Evolutionary conservation across 495 filamentous ascomycete species (phyloP).

Genomic region (Paragyromitra xinjiangensis): DNA sequence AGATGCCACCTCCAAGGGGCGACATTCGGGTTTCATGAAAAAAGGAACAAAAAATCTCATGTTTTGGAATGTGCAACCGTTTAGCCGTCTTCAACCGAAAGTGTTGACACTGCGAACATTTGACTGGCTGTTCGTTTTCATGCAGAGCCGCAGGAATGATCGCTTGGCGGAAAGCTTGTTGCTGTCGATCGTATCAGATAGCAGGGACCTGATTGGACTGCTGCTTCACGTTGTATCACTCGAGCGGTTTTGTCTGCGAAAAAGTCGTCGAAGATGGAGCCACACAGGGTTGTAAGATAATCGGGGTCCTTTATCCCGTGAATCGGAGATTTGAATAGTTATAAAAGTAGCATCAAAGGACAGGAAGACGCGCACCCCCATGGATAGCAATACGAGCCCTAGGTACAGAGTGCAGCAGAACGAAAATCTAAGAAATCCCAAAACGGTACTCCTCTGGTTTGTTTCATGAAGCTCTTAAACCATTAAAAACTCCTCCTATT

Average conservation of each 20-base stretch:
- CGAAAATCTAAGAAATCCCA: no score
- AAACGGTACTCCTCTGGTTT: no score
- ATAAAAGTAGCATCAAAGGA: background rate
- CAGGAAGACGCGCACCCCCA: no score
- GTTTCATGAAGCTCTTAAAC: no score
- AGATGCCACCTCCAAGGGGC: background rate
- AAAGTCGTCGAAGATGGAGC: background rate
- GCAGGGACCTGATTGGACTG: background rate
- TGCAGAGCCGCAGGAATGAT: background rate
- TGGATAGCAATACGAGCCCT: background rate
- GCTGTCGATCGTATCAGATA: background rate
- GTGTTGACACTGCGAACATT: background rate
- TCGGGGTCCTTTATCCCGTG: background rate
- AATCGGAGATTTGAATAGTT: background rate
- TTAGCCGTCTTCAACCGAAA: background rate
- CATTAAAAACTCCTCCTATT: no score
- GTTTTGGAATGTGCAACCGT: background rate
- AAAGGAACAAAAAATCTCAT: no score
- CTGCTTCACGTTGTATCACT: conserved; percentile 4
- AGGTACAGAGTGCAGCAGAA: no score
- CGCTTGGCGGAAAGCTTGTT: conserved; percentile 9
- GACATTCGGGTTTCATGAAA: no score
- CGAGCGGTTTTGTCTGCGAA: background rate
- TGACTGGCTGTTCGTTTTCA: background rate
- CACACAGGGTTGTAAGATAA: background rate